Evolutionary conservation across 805 yeast genomes (phyloP), one percentile per base, ranked within the genome.

Genomic region (Zygotorulaspora chibaensis): DNA sequence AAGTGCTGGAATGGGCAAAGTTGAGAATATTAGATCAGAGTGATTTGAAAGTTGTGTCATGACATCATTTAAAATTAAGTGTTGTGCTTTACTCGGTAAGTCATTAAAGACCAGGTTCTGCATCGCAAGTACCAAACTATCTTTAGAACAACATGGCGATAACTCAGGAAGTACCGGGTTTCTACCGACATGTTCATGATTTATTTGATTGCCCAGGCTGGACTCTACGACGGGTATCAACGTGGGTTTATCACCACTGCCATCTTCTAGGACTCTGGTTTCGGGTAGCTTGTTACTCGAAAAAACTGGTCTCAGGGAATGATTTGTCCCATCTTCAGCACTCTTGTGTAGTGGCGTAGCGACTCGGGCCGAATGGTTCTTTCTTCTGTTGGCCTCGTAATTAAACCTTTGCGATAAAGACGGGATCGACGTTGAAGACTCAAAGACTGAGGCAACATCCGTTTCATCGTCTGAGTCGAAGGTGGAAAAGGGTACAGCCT

Each of bases 51-150:
- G 65, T 17, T 70, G 70, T 38, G 68, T 68, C 96, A 91, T 90
- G 49, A 91, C 70, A 54, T 88, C 96, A 63, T 91, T 91, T 54
- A 93, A 69, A 40, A 93, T 84, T 42, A 91, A 63, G 61, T 90
- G 96, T 63, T 91, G 99, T 0, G 95, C 93, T 54, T 80, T 79
- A 8, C 96, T 93, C 0, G 97, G 96, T n/a, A 91, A 66, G 50
- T 87, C 93, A 61, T 88, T 85, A 66, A 90, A 90, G 1, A 85
- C 76, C 16, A 73, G 57, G 33, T 62, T 61, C 54, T 65, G 62
- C 55, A 73, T 59, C 38, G 69, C 70, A 15, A 55, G 50, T n/a
- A 55, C 51, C n/a, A 68, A 62, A 35, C 61, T 63, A 2, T 58
- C 66, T 13, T 58, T 62, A 1, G 68, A 61, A 26, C 59, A 61